Conservation (phyloP, 2,329 filamentous ascomycete genomes). For the Trichoderma aggressivum region DNA sequence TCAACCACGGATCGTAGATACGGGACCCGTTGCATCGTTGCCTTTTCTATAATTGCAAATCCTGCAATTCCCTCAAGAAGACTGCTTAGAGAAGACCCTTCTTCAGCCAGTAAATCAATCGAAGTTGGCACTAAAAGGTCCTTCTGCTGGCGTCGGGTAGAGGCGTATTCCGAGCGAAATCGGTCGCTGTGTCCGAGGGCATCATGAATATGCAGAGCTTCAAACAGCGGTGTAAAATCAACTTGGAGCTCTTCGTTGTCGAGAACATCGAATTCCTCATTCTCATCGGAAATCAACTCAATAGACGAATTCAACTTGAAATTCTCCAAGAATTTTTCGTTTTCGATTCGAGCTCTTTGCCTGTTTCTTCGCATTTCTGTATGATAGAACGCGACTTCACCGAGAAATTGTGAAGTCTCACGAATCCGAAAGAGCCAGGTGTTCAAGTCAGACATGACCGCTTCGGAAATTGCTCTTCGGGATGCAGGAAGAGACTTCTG, state of each 20-base stretch:
- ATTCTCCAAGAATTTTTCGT: slow-evolving; percentile 68
- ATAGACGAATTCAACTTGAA: slow-evolving; percentile 96
- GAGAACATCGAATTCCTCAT: slow-evolving; percentile 90
- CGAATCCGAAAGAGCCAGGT: slow-evolving; percentile 95
- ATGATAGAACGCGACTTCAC: slow-evolving; percentile 95
- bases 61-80: slow-evolving; percentile 90
- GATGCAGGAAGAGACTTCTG: slow-evolving; percentile 92
- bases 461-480: slow-evolving; percentile 89
- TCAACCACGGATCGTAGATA: slow-evolving; percentile 79
- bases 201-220: slow-evolving; percentile 94
- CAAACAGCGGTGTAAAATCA: slow-evolving; percentile 90
- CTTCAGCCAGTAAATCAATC: slow-evolving; percentile 75
- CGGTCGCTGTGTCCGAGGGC: slow-evolving; percentile 89
- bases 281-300: slow-evolving; percentile 91
- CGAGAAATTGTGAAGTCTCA: slow-evolving; percentile 92
- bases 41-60: slow-evolving; percentile 93
- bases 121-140: slow-evolving; percentile 78
- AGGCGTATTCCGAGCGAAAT: slow-evolving; percentile 88
- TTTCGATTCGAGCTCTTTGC: slow-evolving; percentile 77
- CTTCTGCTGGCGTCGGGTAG: slow-evolving; percentile 85
- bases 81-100: slow-evolving; percentile 82
- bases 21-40: slow-evolving; percentile 82
- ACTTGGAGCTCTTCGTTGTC: slow-evolving; percentile 95
- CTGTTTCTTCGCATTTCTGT: slow-evolving; percentile 81
- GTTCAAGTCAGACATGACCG: slow-evolving; percentile 94